Evolutionary conservation across 192 early-diverging fungal species (phyloP), one percentile per base, ranked within the genome.

Genomic region (Backusella psychrophila): DNA sequence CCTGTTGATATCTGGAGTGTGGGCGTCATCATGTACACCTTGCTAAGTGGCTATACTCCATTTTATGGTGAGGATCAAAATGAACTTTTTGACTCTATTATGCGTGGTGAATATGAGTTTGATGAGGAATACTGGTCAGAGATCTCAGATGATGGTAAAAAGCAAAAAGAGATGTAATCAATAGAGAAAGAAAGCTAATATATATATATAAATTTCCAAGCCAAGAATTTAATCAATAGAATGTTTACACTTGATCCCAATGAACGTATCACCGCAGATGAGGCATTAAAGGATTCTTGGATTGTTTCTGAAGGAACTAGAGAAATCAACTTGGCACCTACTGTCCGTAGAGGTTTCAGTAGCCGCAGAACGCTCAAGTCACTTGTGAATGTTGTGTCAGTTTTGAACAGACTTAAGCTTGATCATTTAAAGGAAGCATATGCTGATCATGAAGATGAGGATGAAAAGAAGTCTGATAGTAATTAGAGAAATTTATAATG

Each of bases 281-380:
- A 97, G 76, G 96, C 96, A 3, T 82, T 97, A 38, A 41, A 82
- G 12, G 94, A 98, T 82, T 92, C 92, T 5, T 98, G 96, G 95
- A 88, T 96, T 70, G 86, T 86, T 17, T 87, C 82, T 65, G 84
- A 63, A 63, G 88, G 59, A 6, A 81, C 73, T 19, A 23, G 29
- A 2, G 12, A 33, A 1, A 36, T 53, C 41, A 53, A 74, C 15
- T 42, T 75, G 38, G 74, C 74, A 31, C 41, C 74, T 44, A 49
- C n/a, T 35, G 44, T 75, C 12, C 74, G 74, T 42, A 75, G 33
- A 33, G 74, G 74, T 46, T 66, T 75, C 6, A 75, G 33, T 39
- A 42, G 42, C 4, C 59, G 63, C n/a, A 44, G n/a, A 21, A 66
- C 74, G 23, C 39, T 75, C 31, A 75, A 67, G 15, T 75, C 74